Base-by-base conservation (phyloP, 208 protist species). In the Leishmania tarentolae region DNA sequence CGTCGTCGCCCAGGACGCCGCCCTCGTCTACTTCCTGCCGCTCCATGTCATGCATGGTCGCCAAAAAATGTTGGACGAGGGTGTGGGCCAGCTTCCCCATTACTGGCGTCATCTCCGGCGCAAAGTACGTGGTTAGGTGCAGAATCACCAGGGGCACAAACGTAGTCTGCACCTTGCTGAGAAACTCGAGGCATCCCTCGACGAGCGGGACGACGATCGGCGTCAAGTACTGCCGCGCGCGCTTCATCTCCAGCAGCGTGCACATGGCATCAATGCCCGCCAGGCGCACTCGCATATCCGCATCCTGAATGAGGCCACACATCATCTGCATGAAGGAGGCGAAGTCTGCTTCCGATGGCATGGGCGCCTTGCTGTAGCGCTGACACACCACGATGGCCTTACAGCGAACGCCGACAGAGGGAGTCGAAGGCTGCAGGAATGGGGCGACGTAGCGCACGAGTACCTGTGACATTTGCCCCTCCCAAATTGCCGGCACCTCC, bases 41-140 rank as follows among this genome's bases (percentile, higher is more conserved):
- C 56, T 88, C 85, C 59, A 98, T 72, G 83, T 96, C 93, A 80
- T 96, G 94, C 65, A 92, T 85, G 42, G 86, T 93, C 52, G 93
- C 89, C 9, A 98, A 82, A 63, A 98, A 95, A 76, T 94, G 87
- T 83, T 95, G 90, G 53, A 92, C 90, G 61, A 98, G 84, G 9
- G 88, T 91, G 80, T 86, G 83, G 31, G 88, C 91, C 65, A 98
- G 86, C 74, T 89, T 93, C 11, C 85, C 90, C 82, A 98, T 89
- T 21, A 96, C 90, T 9, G 86, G 82, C 0, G 90, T 90, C 71
- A 98, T 86, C 83, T 98, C 93, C 15, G 92, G 91, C 28, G 94
- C 87, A 83, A 96, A 98, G 87, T 98, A 89, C 17, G 91, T 92
- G 28, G 91, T 86, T n/a, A 98, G 83, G 85, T 96, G 92, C n/a